A percentile compares a stretch with the other conserved stretches of the same genome.
These are phyloP conservation scores for Hypoxylon sp. DNA, from an alignment of 2,329 filamentous ascomycete species.

Conservation along the genomic window DNA sequence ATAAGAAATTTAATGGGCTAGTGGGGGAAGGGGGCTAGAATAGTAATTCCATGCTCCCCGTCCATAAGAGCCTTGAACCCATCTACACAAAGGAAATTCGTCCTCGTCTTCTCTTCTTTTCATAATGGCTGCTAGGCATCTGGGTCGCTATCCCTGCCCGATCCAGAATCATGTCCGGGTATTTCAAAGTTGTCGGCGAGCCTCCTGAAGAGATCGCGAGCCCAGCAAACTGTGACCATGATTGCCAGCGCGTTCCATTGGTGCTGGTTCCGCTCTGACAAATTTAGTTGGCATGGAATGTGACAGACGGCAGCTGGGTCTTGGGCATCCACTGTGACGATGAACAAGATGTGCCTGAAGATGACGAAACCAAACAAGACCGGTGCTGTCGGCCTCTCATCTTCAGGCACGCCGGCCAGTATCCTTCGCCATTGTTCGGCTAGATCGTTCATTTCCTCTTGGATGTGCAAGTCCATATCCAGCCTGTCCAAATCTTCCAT, in stretches of 20 bases:
- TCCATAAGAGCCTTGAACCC: neutral
- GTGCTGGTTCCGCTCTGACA: slow-evolving; percentile 51
- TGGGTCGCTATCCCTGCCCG: slow-evolving; percentile 43
- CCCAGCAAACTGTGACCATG: slow-evolving; percentile 53
- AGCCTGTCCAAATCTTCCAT: slow-evolving; percentile 35
- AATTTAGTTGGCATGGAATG: slow-evolving; percentile 49
- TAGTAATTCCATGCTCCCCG: neutral
- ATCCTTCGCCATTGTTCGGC: slow-evolving; percentile 43
- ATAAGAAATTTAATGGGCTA: neutral
- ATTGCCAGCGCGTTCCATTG: slow-evolving; percentile 54
- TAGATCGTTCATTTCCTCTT: slow-evolving; percentile 41
- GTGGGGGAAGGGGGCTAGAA: slow-evolving; percentile 7
- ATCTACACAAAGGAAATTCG: slow-evolving; percentile 9
- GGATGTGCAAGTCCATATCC: slow-evolving; percentile 41
- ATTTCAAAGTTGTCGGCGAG: slow-evolving; percentile 30
- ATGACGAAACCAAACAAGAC: slow-evolving; percentile 52
- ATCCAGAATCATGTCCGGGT: neutral
- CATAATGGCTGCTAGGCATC: slow-evolving; percentile 41
- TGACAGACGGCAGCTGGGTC: slow-evolving; percentile 46
- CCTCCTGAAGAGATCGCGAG: slow-evolving; percentile 48
- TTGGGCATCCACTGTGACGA: slow-evolving; percentile 51
- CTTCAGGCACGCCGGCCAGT: slow-evolving; percentile 18
- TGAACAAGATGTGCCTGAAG: slow-evolving; percentile 50
- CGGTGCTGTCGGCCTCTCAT: slow-evolving; percentile 37
- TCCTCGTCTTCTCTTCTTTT: neutral